These are phyloP conservation scores for Candida michaelii DNA, from an alignment of 805 yeast genomes.

Conservation along the genomic window DNA sequence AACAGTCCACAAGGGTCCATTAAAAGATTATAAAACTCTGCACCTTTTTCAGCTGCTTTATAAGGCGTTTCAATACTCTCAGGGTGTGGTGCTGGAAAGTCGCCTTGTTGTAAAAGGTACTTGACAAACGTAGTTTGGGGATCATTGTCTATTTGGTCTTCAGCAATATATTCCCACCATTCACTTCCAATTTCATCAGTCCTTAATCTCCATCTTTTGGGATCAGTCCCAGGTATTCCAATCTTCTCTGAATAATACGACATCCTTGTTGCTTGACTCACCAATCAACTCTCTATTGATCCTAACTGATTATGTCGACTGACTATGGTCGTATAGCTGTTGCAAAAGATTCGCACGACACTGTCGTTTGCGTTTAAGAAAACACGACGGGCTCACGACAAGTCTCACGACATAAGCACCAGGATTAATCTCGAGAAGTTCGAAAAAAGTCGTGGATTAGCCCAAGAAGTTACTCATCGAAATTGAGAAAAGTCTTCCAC, in stretches of 20 bases:
- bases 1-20: constrained; percentile 87
- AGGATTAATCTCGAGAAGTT: neutral
- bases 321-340: neutral
- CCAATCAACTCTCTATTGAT: neutral
- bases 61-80: constrained; percentile 44
- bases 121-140: constrained; percentile 58
- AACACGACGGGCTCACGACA: neutral
- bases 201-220: constrained; percentile 68
- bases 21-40: constrained; percentile 61
- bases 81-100: constrained; percentile 38
- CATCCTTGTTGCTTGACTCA: too few relatives aligned
- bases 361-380: neutral
- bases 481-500: constrained; percentile 5
- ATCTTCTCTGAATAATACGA: constrained; percentile 65
- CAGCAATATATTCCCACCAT: constrained; percentile 68
- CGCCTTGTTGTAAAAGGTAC: constrained; percentile 48
- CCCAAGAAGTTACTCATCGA: constrained; percentile 4
- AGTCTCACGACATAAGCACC: too few relatives aligned
- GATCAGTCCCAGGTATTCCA: constrained; percentile 69
- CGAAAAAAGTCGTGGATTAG: neutral
- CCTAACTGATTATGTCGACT: neutral
- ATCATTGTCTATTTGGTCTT: constrained; percentile 36
- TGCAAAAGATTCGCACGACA: constrained; percentile 1
- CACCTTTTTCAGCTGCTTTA: constrained; percentile 73
- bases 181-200: constrained; percentile 74